Base-by-base conservation (phyloP, 192 early-diverging fungal genomes). In the Coemansia sp. region DNA sequence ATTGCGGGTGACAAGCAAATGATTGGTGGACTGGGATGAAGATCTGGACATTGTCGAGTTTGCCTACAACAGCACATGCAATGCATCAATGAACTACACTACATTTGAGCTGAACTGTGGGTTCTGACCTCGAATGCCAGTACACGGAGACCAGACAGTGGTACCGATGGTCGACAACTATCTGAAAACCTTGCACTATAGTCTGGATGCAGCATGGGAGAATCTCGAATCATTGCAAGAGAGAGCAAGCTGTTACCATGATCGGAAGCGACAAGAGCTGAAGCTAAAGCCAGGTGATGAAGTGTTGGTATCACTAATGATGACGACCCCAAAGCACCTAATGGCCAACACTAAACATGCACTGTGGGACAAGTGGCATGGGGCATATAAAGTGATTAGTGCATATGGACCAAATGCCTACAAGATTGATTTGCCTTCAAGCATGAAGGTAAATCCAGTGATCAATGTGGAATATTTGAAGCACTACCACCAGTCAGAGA, bases 351-450 rank as follows among this genome's bases (percentile, higher is more conserved):
- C 20, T 3, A 57, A 57, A 37, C 19, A 40, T 11, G 34, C 27
- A 6, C 10, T 57, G 34, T 38, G 56, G 56, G 56, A 57, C 19
- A 37, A 22, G 20, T 57, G 56, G 56, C 56, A 57, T 20, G 36
- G 56, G 3, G 37, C 37, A 23, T 57, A 57, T 13, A 37, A 57
- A n/a, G 56, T 57, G 14, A 27, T 58, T 17, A 15, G 22, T 4
- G 8, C 23, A 14, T 17, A 13, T 1, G 38, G 57, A 20, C 6
- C 38, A 28, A 58, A 58, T 25, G 57, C 57, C 1, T 58, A 58
- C 29, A 9, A 27, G 2, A 7, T 41, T 0, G 57, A 58, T 11
- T 13, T 58, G 1, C 57, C 57, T 4, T 15, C 27, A 31, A 29
- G 23, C 1, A 14, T 58, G 17, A 58, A 58, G 38, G 14, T 22